Conservation (phyloP, 2,329 filamentous ascomycete species). For the Dactylellina sp. region DNA sequence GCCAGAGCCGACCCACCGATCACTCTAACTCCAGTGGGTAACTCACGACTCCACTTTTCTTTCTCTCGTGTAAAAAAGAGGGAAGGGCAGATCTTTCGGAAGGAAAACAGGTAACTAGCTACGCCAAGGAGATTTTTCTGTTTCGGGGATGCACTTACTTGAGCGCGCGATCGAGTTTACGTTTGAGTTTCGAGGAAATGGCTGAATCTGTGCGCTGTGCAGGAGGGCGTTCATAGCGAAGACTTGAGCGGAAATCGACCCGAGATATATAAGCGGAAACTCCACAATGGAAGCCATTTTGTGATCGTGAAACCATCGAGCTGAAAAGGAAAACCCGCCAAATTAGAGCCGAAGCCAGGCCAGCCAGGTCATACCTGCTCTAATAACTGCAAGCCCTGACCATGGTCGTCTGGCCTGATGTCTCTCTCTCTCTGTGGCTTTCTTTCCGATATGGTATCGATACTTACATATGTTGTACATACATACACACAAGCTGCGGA, state of each 20-base stretch:
- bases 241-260: conserved; percentile 6
- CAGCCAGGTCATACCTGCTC: conserved; percentile 17
- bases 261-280: conserved; percentile 37
- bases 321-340: conserved; percentile 8
- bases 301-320: conserved; percentile 30
- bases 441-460: too few species aligned
- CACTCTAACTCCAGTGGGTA: conserved; percentile 5
- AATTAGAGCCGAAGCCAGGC: conserved; percentile 3
- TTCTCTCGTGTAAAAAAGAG: neutral
- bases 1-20: conserved; percentile 1
- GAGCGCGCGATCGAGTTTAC: neutral
- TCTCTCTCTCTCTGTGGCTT: too few species aligned
- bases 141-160: conserved; percentile 5
- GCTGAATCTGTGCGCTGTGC: conserved; percentile 7
- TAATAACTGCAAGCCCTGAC: neutral
- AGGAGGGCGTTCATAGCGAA: neutral
- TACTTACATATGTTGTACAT: too few species aligned
- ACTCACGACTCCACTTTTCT: conserved; percentile 15
- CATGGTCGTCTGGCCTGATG: too few species aligned
- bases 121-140: conserved; percentile 4
- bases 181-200: neutral
- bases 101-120: neutral
- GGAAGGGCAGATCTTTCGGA: conserved; percentile 5
- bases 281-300: neutral
- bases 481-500: neutral